A percentile compares a stretch with the other conserved stretches of the same genome.
phyloP scores from a whole-genome alignment of 1,139 yeast species.

The Scheffersomyces stambukii region DNA sequence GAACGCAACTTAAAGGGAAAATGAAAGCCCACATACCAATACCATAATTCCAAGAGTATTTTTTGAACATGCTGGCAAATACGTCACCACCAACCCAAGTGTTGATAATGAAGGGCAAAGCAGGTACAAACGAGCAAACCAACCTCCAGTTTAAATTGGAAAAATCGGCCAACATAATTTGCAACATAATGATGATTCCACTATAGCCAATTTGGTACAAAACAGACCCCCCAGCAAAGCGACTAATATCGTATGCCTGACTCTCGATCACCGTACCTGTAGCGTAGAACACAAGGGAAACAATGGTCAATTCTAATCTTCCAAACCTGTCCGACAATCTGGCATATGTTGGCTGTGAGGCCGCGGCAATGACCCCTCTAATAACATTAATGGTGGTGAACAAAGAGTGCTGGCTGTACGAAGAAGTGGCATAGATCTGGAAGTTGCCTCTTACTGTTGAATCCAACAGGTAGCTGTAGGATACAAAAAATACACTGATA shows the following conservation, averaged over 20 bases:
- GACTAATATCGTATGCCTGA: slow-evolving; percentile 43
- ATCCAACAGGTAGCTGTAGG: slow-evolving; percentile 64
- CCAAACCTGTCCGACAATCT: slow-evolving; percentile 69
- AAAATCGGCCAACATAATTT: slow-evolving; percentile 58
- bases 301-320: slow-evolving; percentile 50
- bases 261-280: slow-evolving; percentile 52
- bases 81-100: slow-evolving; percentile 74
- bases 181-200: slow-evolving; percentile 53
- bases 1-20: slow-evolving; percentile 60
- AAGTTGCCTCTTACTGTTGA: slow-evolving; percentile 46
- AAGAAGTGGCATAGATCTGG: slow-evolving; percentile 50
- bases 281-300: slow-evolving; percentile 55
- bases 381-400: slow-evolving; percentile 62
- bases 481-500: slow-evolving; percentile 50
- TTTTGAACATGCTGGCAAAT: slow-evolving; percentile 17
- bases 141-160: slow-evolving; percentile 70
- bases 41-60: slow-evolving; percentile 60
- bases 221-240: slow-evolving; percentile 71
- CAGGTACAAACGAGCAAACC: slow-evolving; percentile 58
- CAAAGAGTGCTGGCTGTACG: slow-evolving; percentile 56
- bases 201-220: slow-evolving; percentile 67
- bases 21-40: slow-evolving; percentile 81
- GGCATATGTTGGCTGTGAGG: slow-evolving; percentile 65
- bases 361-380: slow-evolving; percentile 62
- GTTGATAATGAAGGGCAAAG: slow-evolving; percentile 66